Evolutionary conservation across 1,284 basidiomycete genomes (phyloP), one percentile per base, ranked within the genome.

Genomic region (Volvariella surrecta): DNA sequence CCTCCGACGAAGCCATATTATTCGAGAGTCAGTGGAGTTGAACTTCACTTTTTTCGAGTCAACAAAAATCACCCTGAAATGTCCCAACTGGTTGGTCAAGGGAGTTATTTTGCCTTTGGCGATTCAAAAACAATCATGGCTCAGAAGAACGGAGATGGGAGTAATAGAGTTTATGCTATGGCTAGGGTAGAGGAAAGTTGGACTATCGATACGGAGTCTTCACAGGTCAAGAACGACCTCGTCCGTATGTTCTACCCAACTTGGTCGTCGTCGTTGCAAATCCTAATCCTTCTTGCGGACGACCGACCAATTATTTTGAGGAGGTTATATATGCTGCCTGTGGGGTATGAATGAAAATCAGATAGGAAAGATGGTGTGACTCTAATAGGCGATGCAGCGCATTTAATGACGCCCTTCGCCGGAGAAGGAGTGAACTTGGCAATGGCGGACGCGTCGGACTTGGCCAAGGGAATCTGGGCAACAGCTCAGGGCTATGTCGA

Each of bases 341-440:
- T 48, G 4, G 48, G 45, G 18, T 15, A 44, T 35, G 40, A 15
- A 8, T 54, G 52, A 48, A 28, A 41, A n/a, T 44, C 48, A n/a
- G 15, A 39, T 38, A 35, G 22, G n/a, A 16, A 11, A 30, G 13
- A 16, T 22, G 48, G 46, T 39, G 48, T 50, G 32, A 55, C 54
- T 17, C 44, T 67, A 11, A 42, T 66, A 13, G 71, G 71, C 1
- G 71, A 73, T 48, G 69, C 71, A 3, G 70, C 70, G 6, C 71
- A 74, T 48, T 51, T 70, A 15, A 73, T 73, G 69, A 59, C 64
- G 6, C 68, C 66, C 3, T 70, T 54, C 39, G 52, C 62, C 0
- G 68, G 70, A 1, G 67, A 66, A 13, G 71, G 71, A 1, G 70
- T 66, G 11, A 73, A 73, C 39, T 45, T 56, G 10, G 56, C 49